Evolutionary conservation across 306 rosid species (phyloP).

Genomic region (Urtica urens): DNA sequence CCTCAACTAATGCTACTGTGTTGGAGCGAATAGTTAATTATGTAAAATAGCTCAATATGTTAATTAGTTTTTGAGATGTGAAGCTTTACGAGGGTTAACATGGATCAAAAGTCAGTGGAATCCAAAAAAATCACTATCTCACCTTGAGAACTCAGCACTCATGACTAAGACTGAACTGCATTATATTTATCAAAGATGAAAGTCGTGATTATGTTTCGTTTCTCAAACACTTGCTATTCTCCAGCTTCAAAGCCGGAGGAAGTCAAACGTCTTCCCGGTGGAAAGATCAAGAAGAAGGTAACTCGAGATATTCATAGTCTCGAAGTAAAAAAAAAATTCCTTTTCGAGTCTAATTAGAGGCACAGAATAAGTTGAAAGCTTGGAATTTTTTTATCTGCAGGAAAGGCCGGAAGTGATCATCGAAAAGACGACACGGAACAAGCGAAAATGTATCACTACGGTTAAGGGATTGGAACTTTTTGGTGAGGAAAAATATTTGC

Average conservation of each 20-base stretch:
- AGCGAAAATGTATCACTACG: constrained; percentile 85
- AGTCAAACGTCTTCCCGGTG: constrained; percentile 97
- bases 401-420: constrained; percentile 85
- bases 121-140: background rate
- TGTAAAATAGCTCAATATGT: too few species aligned
- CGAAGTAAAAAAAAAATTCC: background rate
- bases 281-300: constrained; percentile 96
- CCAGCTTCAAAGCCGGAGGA: constrained; percentile 68
- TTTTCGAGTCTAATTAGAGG: background rate
- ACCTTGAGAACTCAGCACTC: too few species aligned
- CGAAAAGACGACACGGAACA: constrained; percentile 88
- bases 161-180: too few species aligned
- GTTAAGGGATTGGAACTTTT: constrained; percentile 94
- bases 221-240: background rate
- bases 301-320: background rate
- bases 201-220: background rate
- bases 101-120: background rate
- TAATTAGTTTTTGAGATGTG: background rate
- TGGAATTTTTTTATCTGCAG: constrained; percentile 37
- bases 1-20: too few species aligned
- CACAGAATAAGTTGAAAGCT: background rate
- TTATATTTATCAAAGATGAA: background rate
- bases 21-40: too few species aligned
- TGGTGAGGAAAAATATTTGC: constrained; percentile 44
- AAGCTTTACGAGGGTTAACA: background rate